phyloP scores from a whole-genome alignment of 345 rosid species.

The Citrus unshiu region DNA sequence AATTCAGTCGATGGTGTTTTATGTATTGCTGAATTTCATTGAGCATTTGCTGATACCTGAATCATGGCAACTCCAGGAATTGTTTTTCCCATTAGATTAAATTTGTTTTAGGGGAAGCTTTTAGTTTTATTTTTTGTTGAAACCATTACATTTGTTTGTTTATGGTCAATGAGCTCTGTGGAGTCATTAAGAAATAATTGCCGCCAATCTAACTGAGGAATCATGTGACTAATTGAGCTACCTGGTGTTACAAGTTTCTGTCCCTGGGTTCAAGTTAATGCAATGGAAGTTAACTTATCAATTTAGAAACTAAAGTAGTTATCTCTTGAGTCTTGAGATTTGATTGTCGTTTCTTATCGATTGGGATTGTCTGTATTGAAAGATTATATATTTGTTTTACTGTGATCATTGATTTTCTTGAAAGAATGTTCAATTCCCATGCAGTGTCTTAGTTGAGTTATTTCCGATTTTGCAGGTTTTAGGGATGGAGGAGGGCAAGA shows the following conservation, averaged over 20 bases:
- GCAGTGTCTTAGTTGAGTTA: not conserved
- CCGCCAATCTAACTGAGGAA: not conserved
- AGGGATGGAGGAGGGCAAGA: conserved; percentile 36
- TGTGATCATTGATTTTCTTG: not conserved
- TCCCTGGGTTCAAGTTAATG: not conserved
- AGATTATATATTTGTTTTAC: not conserved
- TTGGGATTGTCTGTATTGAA: not conserved
- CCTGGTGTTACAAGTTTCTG: not conserved
- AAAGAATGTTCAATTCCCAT: not conserved
- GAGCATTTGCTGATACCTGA: not conserved
- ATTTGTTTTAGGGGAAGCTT: not conserved
- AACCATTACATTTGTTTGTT: not conserved
- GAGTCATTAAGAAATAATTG: not conserved
- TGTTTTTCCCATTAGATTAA: not conserved
- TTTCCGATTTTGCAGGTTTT: conserved; percentile 27
- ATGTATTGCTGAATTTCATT: not conserved
- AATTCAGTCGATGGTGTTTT: not conserved
- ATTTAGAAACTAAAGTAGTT: not conserved
- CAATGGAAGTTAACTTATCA: not conserved
- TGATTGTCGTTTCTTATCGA: not conserved
- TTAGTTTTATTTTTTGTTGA: not conserved
- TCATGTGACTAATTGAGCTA: not conserved
- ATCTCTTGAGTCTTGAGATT: not conserved
- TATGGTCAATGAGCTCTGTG: not conserved
- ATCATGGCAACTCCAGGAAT: not conserved